Evolutionary conservation across 192 early-diverging fungal genomes (phyloP), one percentile per base, ranked within the genome.

Genomic region (Backusella mclennaniae): DNA sequence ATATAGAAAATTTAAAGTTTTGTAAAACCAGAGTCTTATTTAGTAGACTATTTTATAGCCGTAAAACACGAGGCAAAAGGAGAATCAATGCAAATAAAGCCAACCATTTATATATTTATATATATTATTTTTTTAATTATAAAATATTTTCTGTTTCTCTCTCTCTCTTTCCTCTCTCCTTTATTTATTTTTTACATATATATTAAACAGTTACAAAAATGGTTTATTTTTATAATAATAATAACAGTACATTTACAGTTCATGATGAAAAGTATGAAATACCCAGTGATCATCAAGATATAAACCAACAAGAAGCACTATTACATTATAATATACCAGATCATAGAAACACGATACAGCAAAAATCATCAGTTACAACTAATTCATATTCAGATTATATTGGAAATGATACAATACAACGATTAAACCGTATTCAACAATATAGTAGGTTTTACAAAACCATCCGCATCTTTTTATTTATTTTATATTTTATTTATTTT

Each of bases 231-330:
- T 49, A 49, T 21, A 49, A 63, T 29, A 63, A 63, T n/a, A 63
- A 26, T 63, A 63, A 12, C 26, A 63, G 26, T 29, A 63, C 9
- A 29, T 29, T 63, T 26, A 29, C 26, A 14, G 12, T 63, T 14
- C 56, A 63, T 29, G 12, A 63, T 63, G 56, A 63, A 63, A 63
- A 63, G 56, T 63, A 11, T 63, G 56, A 63, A 63, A 63, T 63
- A 63, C 26, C 56, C 8, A 63, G 23, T 49, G 46, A 21, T 17
- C 19, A 49, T 29, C 56, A 23, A 29, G 56, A 29, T 29, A 63
- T 63, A 29, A 29, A 63, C 8, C 23, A 63, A 29, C 11, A 63
- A 63, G 56, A 63, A 63, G 56, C 23, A 63, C 23, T 4, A 12
- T 63, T 63, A 63, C 56, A 63, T 29, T 29, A 63, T 26, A 63